Evolutionary conservation across 1,139 yeast species (phyloP), one percentile per base, ranked within the genome.

Genomic region (Yamadazyma spencermartinsiae): DNA sequence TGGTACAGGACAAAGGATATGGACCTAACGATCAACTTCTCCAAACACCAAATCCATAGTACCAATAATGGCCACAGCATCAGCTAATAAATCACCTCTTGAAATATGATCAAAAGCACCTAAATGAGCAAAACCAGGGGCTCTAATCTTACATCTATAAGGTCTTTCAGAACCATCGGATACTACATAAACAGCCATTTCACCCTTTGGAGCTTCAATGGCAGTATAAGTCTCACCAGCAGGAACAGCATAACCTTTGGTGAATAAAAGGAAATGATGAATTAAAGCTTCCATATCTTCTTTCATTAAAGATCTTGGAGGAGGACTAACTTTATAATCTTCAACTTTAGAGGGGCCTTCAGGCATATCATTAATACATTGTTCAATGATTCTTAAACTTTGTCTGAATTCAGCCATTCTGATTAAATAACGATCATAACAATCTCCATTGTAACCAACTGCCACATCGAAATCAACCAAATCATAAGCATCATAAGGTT

Each of bases 31-130:
- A 72, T 87, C 95, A 52, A 87, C 95, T 67, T 87, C 96, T 57
- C 95, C 95, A 63, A 87, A 87, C 63, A 87, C 96, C 65, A 87
- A 80, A 73, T 87, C 96, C 95, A 87, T 86, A 46, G 95, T 87
- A 72, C 96, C 96, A 59, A 87, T 86, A 60, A 87, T 87, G 46
- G 96, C 95, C 42, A 87, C 96, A 25, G 95, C 94, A 67, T 87
- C 96, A 42, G 96, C 95, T 63, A 87, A 72, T 68, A 85, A 83
- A 65, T 86, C 86, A 58, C 92, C 90, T 65, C 94, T 81, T 27
- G 92, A 73, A 54, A 86, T 81, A 60, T 83, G 89, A 63, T 87
- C 96, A 53, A 86, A 85, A 19, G 92, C 95, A 52, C 86, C 94
- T 61, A 87, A 74, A 64, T 86, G 94, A 29, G 95, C 90, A 61